These are phyloP conservation scores for Vaccinium darrowii DNA, from an alignment of 148 eudicot species.

Conservation along the genomic window DNA sequence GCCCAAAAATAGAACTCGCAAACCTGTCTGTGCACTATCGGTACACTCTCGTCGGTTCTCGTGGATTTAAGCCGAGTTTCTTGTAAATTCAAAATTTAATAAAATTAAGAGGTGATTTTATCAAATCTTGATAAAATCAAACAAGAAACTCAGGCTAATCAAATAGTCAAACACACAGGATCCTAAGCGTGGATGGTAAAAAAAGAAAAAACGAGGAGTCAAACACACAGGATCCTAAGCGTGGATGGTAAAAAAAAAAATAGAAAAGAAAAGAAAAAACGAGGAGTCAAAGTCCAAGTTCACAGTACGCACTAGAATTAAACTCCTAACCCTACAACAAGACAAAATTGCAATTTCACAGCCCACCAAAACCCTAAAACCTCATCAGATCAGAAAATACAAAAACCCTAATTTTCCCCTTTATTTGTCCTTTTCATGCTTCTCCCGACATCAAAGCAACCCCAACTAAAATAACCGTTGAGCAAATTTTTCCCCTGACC, in stretches of 20 bases:
- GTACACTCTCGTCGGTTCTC: no score
- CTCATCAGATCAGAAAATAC: not conserved
- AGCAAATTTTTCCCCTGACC: constrained; percentile 5
- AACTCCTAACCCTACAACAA: not conserved
- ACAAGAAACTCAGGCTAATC: no score
- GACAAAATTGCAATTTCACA: not conserved
- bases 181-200: not conserved
- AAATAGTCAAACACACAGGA: not conserved
- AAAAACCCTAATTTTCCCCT: constrained; percentile 20
- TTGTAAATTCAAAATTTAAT: no score
- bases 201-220: no score
- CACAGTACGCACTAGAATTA: not conserved
- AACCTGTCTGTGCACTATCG: no score
- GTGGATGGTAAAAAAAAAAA: not conserved
- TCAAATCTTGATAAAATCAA: no score
- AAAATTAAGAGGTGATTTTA: no score
- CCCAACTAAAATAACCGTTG: not conserved
- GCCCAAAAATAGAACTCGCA: no score
- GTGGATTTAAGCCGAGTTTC: no score
- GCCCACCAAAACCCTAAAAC: constrained; percentile 21
- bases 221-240: no score
- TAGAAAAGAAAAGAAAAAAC: no score
- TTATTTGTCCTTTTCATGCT: not conserved
- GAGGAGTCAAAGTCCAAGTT: not conserved
- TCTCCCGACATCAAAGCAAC: constrained; percentile 24